Evolutionary conservation across 306 rosid species (phyloP).

Genomic region (Begonia loranthoides): DNA sequence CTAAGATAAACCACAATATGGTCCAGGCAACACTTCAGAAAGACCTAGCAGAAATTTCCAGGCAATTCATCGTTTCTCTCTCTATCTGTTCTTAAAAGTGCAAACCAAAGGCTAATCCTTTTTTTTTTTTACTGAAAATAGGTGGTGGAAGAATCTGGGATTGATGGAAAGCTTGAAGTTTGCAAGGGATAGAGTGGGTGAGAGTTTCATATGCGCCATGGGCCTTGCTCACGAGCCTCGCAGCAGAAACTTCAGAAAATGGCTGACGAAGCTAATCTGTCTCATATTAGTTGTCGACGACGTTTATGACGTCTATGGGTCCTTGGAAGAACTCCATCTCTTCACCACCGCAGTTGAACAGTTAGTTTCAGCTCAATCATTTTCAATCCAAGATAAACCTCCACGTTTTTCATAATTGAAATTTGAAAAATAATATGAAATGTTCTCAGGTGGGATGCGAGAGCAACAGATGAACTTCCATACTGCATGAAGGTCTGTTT

Average conservation of each 20-base stretch:
- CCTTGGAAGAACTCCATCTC: conserved; percentile 32
- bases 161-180: conserved; percentile 24
- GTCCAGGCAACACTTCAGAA: conserved; percentile 33
- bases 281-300: conserved; percentile 39
- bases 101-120: neutral
- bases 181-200: conserved; percentile 59
- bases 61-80: conserved; percentile 11
- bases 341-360: conserved; percentile 41
- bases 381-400: neutral
- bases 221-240: conserved; percentile 35
- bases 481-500: conserved; percentile 39
- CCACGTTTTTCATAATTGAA: too few species aligned
- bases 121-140: conserved; percentile 3
- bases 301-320: conserved; percentile 45
- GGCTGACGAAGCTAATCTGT: conserved; percentile 42
- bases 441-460: conserved; percentile 38
- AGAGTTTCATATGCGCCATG: conserved; percentile 40
- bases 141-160: conserved; percentile 68
- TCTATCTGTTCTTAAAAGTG: too few species aligned
- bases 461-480: conserved; percentile 27
- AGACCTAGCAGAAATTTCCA: conserved; percentile 32
- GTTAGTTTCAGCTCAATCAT: conserved; percentile 17
- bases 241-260: conserved; percentile 31
- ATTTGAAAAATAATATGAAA: neutral
- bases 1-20: conserved; percentile 35